Conservation (phyloP, 2,329 filamentous ascomycete species). For the Aspergillus transmontanensis region DNA sequence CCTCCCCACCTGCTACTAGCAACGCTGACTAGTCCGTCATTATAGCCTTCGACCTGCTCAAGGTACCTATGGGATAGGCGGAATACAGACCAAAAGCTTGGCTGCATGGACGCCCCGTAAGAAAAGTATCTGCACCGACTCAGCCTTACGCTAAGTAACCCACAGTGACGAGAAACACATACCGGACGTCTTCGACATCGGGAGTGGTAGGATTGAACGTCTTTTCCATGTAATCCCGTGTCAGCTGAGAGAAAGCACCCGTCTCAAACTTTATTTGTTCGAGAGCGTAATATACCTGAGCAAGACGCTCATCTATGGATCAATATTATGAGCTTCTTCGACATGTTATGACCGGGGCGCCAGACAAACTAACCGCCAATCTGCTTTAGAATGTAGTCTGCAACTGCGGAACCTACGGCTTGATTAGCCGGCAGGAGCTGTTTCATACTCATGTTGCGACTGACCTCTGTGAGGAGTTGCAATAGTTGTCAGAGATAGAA, state of each 20-base stretch:
- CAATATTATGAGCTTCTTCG: conserved; percentile 19
- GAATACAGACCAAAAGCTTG: conserved; percentile 60
- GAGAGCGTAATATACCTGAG: conserved; percentile 58
- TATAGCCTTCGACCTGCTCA: conserved; percentile 56
- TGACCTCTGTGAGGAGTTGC: conserved; percentile 61
- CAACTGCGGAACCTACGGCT: conserved; percentile 57
- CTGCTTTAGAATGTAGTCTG: conserved; percentile 62
- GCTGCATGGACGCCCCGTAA: conserved; percentile 63
- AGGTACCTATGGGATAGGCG: conserved; percentile 59
- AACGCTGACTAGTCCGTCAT: conserved; percentile 65
- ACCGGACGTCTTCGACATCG: conserved; percentile 56
- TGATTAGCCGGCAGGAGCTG: conserved; percentile 16
- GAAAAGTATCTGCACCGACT: conserved; percentile 55
- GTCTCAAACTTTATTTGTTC: conserved; percentile 59
- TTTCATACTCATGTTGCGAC: not conserved
- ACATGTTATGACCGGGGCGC: not conserved
- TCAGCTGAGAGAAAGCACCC: conserved; percentile 64
- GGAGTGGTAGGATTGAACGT: conserved; percentile 63
- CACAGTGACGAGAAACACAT: conserved; percentile 17
- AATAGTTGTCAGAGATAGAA: conserved; percentile 68
- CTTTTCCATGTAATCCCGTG: conserved; percentile 58
- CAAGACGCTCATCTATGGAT: conserved; percentile 55
- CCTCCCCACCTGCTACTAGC: conserved; percentile 62
- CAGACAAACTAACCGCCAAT: conserved; percentile 52
- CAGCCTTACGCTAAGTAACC: conserved; percentile 10